phyloP scores from a whole-genome alignment of 1,284 basidiomycete genomes.

The Ceratobasidium sp. region DNA sequence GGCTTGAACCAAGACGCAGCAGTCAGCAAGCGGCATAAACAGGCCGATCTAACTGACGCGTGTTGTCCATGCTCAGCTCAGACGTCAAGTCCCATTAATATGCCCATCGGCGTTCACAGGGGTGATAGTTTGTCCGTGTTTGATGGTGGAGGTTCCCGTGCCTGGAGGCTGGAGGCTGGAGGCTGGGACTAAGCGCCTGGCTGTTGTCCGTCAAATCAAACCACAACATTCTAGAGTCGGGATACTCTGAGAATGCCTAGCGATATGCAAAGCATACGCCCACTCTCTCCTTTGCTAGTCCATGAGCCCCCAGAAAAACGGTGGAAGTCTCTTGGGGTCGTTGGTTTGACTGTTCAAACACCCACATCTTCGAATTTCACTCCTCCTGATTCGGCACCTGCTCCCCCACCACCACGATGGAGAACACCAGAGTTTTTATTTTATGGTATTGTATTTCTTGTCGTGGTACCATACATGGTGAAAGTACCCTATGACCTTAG shows the following conservation, averaged over 20 bases:
- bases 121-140: not conserved
- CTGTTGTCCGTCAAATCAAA: constrained; percentile 11
- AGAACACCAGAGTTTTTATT: constrained; percentile 83
- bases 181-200: constrained; percentile 14
- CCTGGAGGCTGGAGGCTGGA: not conserved
- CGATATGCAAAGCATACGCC: constrained; percentile 39
- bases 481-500: constrained; percentile 87
- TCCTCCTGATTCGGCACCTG: constrained; percentile 50
- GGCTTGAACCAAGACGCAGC: not conserved
- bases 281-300: constrained; percentile 31
- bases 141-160: not conserved
- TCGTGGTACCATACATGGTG: constrained; percentile 82
- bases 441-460: constrained; percentile 75
- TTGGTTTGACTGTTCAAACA: constrained; percentile 64
- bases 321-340: constrained; percentile 46
- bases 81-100: not conserved
- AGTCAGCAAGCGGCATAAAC: constrained; percentile 13
- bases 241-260: constrained; percentile 30
- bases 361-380: constrained; percentile 59
- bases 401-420: constrained; percentile 73
- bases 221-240: not conserved
- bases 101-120: not conserved
- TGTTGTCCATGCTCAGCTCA: too few relatives aligned
- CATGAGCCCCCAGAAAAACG: constrained; percentile 24
- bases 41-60: constrained; percentile 11